These are phyloP conservation scores for Candida awuae DNA, from an alignment of 805 yeast genomes.

Conservation along the genomic window DNA sequence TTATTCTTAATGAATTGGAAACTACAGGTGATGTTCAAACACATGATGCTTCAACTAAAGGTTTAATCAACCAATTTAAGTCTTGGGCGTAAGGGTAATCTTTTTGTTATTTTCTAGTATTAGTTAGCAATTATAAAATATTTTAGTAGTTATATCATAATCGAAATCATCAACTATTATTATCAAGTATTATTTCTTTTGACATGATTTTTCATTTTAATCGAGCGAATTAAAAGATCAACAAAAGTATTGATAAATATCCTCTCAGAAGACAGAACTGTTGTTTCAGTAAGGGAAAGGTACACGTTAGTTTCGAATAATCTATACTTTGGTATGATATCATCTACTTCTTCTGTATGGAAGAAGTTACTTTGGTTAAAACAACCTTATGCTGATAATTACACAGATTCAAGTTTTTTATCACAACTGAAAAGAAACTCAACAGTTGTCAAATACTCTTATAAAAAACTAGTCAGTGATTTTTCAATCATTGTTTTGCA, in stretches of 20 bases:
- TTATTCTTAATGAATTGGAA: slow-evolving; percentile 82
- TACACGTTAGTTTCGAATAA: too few species aligned
- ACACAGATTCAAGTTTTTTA: slow-evolving; percentile 76
- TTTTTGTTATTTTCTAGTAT: neutral
- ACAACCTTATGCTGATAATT: slow-evolving; percentile 87
- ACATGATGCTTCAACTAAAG: slow-evolving; percentile 90
- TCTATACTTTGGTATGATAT: too few species aligned
- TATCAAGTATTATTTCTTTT: too few species aligned
- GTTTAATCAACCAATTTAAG: slow-evolving; percentile 92
- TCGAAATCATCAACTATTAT: too few species aligned
- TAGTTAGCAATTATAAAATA: too few species aligned
- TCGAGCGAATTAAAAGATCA: too few species aligned
- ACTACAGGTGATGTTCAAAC: slow-evolving; percentile 43
- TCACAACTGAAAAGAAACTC: slow-evolving; percentile 71
- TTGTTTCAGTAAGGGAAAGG: too few species aligned
- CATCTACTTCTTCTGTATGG: slow-evolving; percentile 38
- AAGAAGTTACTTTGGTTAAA: slow-evolving; percentile 74
- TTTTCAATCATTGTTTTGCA: slow-evolving; percentile 62
- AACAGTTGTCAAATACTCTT: slow-evolving; percentile 61
- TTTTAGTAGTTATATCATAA: too few species aligned
- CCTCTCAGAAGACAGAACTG: too few species aligned
- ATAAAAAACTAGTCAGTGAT: slow-evolving; percentile 57
- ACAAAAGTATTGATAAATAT: too few species aligned
- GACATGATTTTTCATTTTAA: too few species aligned
- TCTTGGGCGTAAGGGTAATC: slow-evolving; percentile 46